Percentiles rank a stretch among this genome's conserved stretches.
These are phyloP conservation scores for Angomonas ambiguus DNA, from an alignment of 208 protist genomes.

Conservation along the genomic window DNA sequence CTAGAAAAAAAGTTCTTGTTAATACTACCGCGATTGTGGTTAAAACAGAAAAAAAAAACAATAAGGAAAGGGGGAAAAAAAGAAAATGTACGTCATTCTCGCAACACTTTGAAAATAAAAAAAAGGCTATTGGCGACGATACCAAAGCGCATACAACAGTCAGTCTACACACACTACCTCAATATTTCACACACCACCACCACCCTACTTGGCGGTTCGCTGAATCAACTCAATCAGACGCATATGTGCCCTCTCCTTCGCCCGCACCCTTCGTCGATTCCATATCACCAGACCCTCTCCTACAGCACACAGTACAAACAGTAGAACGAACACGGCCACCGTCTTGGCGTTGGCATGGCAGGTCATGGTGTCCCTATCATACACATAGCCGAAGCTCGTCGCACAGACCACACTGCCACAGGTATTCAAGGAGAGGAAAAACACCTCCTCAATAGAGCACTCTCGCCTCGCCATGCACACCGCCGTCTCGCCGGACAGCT, in stretches of 20 bases:
- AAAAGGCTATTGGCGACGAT: background rate
- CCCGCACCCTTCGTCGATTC: constrained; percentile 23
- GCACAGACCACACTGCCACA: constrained; percentile 34
- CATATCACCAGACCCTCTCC: constrained; percentile 36
- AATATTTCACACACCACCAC: no score
- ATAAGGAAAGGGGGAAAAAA: constrained; percentile 7
- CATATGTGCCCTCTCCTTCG: constrained; percentile 28
- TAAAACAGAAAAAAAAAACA: constrained; percentile 16
- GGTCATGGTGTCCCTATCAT: constrained; percentile 31
- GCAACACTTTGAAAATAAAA: no score
- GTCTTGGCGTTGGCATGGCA: constrained; percentile 26
- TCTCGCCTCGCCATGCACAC: background rate
- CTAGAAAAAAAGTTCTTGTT: no score
- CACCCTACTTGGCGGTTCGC: constrained; percentile 19
- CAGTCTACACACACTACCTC: no score
- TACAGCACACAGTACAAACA: constrained; percentile 24
- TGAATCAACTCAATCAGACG: constrained; percentile 27
- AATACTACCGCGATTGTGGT: background rate
- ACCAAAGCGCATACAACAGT: constrained; percentile 2
- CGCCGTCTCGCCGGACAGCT: constrained; percentile 1
- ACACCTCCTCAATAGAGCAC: constrained; percentile 18
- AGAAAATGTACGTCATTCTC: no score
- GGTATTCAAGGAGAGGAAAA: constrained; percentile 42
- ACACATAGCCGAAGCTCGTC: constrained; percentile 27
- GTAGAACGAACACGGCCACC: constrained; percentile 18